A percentile compares a stretch with the other conserved stretches of the same genome.
Conservation (phyloP, 768 basidiomycete species). For the Hypsizygus marmoreus region DNA sequence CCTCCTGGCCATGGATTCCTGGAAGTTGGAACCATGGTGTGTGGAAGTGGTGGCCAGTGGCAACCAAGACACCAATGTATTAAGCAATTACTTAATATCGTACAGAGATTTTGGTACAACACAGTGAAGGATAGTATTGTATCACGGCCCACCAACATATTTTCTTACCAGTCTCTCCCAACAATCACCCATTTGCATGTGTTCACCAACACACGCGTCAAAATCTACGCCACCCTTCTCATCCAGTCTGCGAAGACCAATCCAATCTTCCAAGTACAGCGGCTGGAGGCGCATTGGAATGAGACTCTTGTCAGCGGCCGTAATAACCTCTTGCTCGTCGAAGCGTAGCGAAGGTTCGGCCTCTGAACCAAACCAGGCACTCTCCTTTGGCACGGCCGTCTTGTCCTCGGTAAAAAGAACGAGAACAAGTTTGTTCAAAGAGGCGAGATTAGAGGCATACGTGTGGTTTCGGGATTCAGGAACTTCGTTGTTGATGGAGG, state of each 20-base stretch:
- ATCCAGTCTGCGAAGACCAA: constrained; percentile 74
- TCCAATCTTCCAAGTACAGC: constrained; percentile 79
- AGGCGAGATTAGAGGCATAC: constrained; percentile 60
- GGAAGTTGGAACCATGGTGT: too few species aligned
- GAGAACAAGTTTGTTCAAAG: constrained; percentile 69
- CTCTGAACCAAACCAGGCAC: constrained; percentile 84
- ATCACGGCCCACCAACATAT: constrained; percentile 39
- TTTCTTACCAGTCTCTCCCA: constrained; percentile 55
- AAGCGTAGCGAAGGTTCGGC: constrained; percentile 36
- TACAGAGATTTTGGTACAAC: background rate
- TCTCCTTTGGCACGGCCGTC: constrained; percentile 84
- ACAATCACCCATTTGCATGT: constrained; percentile 72
- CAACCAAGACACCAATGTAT: too few species aligned
- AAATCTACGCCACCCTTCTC: constrained; percentile 61
- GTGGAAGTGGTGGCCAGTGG: too few species aligned
- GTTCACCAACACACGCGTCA: constrained; percentile 66
- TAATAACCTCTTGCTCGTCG: constrained; percentile 10
- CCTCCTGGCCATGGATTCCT: too few species aligned
- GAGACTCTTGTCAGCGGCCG: constrained; percentile 28
- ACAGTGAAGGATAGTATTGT: background rate
- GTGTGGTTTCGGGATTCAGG: constrained; percentile 52
- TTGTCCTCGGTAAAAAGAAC: constrained; percentile 72
- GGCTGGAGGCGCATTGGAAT: constrained; percentile 75
- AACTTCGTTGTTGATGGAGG: constrained; percentile 81
- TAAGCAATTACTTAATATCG: background rate